Conservation (phyloP, 2,329 filamentous ascomycete genomes). For the Colletotrichum sojae region DNA sequence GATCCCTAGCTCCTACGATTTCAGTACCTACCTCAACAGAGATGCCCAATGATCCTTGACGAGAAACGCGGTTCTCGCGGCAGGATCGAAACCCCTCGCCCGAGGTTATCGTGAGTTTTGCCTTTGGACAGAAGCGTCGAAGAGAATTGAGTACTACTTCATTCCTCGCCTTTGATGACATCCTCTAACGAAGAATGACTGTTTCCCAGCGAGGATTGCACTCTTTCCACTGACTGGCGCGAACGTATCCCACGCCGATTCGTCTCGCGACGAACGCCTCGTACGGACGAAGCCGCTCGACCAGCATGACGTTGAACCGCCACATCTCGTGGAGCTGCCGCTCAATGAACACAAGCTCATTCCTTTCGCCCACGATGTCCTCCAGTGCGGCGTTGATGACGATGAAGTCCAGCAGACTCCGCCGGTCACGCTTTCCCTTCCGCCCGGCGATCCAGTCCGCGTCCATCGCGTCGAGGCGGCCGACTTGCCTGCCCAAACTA, state of each 20-base stretch:
- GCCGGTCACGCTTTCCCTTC: conserved; percentile 6
- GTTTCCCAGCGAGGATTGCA: conserved; percentile 21
- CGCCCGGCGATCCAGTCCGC: conserved; percentile 10
- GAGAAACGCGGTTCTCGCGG: too few species aligned
- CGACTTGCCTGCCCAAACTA: conserved; percentile 19
- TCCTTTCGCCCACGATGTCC: neutral
- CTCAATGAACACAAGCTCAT: conserved; percentile 20
- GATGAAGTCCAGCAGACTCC: conserved; percentile 16
- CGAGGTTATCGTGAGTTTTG: too few species aligned
- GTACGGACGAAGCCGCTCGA: conserved; percentile 16
- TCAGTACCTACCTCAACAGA: too few species aligned
- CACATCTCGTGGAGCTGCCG: conserved; percentile 25
- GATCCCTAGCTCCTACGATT: too few species aligned
- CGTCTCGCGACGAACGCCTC: conserved; percentile 12
- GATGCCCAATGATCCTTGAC: too few species aligned
- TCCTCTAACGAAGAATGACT: conserved; percentile 2
- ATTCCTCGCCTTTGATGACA: too few species aligned
- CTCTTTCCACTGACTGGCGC: conserved; percentile 22
- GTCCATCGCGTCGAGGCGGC: conserved; percentile 19
- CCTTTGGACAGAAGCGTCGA: too few species aligned
- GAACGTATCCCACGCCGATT: conserved; percentile 3
- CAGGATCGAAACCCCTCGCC: too few species aligned
- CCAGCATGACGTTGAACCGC: conserved; percentile 28
- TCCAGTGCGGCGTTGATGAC: conserved; percentile 13
- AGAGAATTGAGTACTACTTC: too few species aligned